Conservation (phyloP, 1,284 basidiomycete genomes). For the Pulchroboletus neoregius region DNA sequence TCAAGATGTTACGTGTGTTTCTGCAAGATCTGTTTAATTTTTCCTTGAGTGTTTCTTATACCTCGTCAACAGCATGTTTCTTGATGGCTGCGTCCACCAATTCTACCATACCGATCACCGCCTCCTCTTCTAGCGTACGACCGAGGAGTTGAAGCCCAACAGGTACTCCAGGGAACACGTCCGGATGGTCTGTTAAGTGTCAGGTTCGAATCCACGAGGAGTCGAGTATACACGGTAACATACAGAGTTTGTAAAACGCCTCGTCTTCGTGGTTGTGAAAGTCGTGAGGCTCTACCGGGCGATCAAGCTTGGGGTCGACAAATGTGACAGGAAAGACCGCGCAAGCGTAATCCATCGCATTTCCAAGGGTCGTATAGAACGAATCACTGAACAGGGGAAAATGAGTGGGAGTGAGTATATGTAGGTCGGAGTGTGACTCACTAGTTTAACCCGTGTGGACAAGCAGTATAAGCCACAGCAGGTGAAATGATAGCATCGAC, state of each 20-base stretch:
- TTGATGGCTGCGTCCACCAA: constrained; percentile 47
- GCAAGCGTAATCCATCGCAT: constrained; percentile 65
- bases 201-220: not conserved
- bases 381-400: constrained; percentile 35
- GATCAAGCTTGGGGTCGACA: constrained; percentile 51
- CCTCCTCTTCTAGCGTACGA: constrained; percentile 70
- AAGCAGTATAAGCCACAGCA: constrained; percentile 48
- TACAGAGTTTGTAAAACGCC: constrained; percentile 55
- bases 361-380: constrained; percentile 60
- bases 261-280: constrained; percentile 53
- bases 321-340: constrained; percentile 64
- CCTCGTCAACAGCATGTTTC: constrained; percentile 5
- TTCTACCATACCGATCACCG: constrained; percentile 61
- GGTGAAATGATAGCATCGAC: constrained; percentile 64
- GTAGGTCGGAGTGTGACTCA: constrained; percentile 24
- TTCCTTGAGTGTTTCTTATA: not conserved
- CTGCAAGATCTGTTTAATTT: not conserved
- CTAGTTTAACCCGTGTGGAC: constrained; percentile 55
- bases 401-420: constrained; percentile 23
- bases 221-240: constrained; percentile 25
- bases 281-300: constrained; percentile 38
- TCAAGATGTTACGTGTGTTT: not conserved
- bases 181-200: constrained; percentile 50
- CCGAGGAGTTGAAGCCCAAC: constrained; percentile 70
- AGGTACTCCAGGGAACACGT: constrained; percentile 57